phyloP scores from a whole-genome alignment of 352 stramenopile genomes.

The Phytopythium montanum region DNA sequence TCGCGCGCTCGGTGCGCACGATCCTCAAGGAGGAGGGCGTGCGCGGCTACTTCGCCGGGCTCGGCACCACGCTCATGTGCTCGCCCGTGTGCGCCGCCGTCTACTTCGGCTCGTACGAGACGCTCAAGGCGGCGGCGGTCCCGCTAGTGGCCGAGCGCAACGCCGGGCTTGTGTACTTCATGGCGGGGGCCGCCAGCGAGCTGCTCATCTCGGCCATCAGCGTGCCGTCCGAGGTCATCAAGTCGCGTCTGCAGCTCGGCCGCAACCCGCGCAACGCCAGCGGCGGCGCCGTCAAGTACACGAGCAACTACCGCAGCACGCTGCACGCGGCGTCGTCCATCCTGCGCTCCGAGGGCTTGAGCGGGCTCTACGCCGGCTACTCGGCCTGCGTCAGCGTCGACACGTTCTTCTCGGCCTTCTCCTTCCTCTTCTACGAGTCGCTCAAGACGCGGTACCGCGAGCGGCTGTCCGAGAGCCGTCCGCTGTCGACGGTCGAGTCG shows the following conservation, averaged over 20 bases:
- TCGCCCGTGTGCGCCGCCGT: constrained; percentile 67
- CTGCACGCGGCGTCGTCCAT: constrained; percentile 61
- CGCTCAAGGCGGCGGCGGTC: constrained; percentile 53
- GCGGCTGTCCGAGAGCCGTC: constrained; percentile 27
- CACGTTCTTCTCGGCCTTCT: constrained; percentile 78
- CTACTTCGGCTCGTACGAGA: constrained; percentile 83
- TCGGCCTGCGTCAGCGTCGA: constrained; percentile 76
- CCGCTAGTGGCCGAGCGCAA: constrained; percentile 45
- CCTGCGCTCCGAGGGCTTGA: constrained; percentile 52
- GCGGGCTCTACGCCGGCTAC: constrained; percentile 70
- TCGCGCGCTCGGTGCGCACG: constrained; percentile 52
- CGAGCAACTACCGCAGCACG: constrained; percentile 67
- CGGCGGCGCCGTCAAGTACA: constrained; percentile 62
- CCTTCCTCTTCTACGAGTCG: constrained; percentile 83
- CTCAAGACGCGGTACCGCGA: constrained; percentile 49
- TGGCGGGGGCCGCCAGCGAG: constrained; percentile 61
- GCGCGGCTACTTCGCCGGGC: constrained; percentile 65
- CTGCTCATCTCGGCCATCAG: constrained; percentile 63
- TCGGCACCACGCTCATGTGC: constrained; percentile 69
- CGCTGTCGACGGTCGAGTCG: constrained; percentile 51
- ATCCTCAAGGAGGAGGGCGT: constrained; percentile 67
- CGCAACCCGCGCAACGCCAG: constrained; percentile 66
- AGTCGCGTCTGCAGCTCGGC: constrained; percentile 70
- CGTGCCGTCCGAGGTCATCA: constrained; percentile 81
- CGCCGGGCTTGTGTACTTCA: constrained; percentile 60